phyloP scores from a whole-genome alignment of 257 asterid genomes.

The Prunella vulgaris region DNA sequence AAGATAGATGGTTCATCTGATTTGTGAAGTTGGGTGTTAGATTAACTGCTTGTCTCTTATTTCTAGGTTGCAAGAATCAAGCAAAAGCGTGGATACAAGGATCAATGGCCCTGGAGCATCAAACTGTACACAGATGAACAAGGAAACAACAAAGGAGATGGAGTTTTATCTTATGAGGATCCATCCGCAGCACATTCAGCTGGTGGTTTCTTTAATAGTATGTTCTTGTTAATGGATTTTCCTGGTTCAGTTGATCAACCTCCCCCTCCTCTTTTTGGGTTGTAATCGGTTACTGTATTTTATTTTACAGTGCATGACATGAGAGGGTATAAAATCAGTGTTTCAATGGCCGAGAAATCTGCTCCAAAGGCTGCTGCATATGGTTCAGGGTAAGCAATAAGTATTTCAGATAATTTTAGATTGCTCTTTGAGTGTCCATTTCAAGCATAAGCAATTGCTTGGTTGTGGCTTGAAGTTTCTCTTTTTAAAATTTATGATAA shows the following conservation, averaged over 20 bases:
- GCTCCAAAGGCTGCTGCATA: constrained; percentile 80
- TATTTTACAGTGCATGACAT: constrained; percentile 58
- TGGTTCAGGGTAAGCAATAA: constrained; percentile 65
- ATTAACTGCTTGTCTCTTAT: neutral
- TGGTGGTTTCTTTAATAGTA: constrained; percentile 94
- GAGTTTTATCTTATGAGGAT: constrained; percentile 91
- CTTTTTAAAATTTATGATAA: neutral
- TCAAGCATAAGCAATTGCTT: neutral
- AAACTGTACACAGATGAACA: constrained; percentile 89
- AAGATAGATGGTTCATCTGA: neutral
- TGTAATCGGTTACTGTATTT: neutral
- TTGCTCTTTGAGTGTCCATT: neutral
- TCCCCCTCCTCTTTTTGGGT: neutral
- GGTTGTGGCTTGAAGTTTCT: neutral
- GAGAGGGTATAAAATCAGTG: constrained; percentile 81
- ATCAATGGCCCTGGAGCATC: constrained; percentile 99
- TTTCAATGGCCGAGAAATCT: constrained; percentile 95
- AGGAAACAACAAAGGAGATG: constrained; percentile 98
- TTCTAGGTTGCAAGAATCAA: constrained; percentile 93
- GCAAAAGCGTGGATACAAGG: constrained; percentile 97
- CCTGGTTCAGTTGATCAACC: neutral
- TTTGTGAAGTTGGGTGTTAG: constrained; percentile 1
- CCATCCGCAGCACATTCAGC: constrained; percentile 99
- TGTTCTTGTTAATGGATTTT: constrained; percentile 10
- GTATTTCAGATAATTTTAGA: neutral